Percentiles rank a stretch among this genome's conserved stretches.
phyloP scores from a whole-genome alignment of 768 basidiomycete species.

The Boletellus sp. region DNA sequence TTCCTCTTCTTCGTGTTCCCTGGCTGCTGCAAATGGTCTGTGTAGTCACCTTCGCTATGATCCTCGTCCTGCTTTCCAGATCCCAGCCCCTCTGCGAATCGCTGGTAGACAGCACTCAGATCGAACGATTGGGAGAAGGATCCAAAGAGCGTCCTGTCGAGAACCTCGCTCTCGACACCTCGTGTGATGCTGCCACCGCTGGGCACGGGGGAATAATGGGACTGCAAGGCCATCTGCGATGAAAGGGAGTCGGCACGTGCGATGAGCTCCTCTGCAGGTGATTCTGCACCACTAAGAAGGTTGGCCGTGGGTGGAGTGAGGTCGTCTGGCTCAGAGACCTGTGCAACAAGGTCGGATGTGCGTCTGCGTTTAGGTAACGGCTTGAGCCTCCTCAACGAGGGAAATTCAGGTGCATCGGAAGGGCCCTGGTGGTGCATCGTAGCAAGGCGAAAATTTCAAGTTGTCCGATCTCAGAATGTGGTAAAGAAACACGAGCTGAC shows the following conservation, averaged over 20 bases:
- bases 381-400: conserved; percentile 62
- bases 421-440: conserved; percentile 50
- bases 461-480: conserved; percentile 8
- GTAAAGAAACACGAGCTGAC: conserved; percentile 28
- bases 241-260: conserved; percentile 55
- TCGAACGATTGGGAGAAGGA: conserved; percentile 25
- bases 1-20: conserved; percentile 89
- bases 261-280: conserved; percentile 55
- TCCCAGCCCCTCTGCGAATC: conserved; percentile 22
- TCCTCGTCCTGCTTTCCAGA: conserved; percentile 46
- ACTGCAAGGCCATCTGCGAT: conserved; percentile 57
- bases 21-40: conserved; percentile 69
- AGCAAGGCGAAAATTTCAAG: conserved; percentile 12
- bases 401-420: conserved; percentile 63
- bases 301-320: conserved; percentile 29
- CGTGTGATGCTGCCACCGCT: conserved; percentile 40
- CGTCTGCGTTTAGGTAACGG: conserved; percentile 76
- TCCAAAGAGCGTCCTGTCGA: conserved; percentile 17
- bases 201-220: conserved; percentile 59
- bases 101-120: conserved; percentile 26
- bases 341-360: conserved; percentile 37
- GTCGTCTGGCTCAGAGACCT: conserved; percentile 24
- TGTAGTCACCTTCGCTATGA: conserved; percentile 56
- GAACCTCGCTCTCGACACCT: conserved; percentile 19
- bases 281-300: conserved; percentile 41